Conservation (phyloP, 768 basidiomycete genomes). For the Kwoniella mangroviensis region DNA sequence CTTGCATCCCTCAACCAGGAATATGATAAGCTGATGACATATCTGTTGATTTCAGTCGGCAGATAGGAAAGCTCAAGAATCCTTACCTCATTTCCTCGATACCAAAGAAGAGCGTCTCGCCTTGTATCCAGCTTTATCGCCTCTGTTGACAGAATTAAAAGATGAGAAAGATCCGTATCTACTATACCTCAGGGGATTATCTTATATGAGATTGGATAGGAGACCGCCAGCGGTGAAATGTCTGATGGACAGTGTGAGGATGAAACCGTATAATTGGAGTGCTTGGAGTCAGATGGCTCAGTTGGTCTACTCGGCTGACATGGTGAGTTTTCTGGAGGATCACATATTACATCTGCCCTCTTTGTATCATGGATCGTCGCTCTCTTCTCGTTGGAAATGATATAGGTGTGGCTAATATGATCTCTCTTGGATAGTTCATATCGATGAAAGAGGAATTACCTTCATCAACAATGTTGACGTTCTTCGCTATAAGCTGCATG, state of each 20-base stretch:
- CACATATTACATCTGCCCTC: too few species aligned
- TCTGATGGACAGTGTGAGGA: constrained; percentile 73
- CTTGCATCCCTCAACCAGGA: constrained; percentile 25
- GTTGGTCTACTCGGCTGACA: constrained; percentile 80
- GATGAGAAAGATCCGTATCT: constrained; percentile 54
- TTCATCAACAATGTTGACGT: constrained; percentile 65
- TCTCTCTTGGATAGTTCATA: constrained; percentile 52
- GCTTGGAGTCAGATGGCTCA: constrained; percentile 77
- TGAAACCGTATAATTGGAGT: constrained; percentile 93
- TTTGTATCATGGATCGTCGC: too few species aligned
- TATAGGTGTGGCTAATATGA: neutral
- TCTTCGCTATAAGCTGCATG: constrained; percentile 86
- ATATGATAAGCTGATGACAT: neutral
- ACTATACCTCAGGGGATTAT: constrained; percentile 67
- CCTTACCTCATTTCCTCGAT: constrained; percentile 67
- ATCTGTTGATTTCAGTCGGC: constrained; percentile 65
- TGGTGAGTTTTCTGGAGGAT: constrained; percentile 63
- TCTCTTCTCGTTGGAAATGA: neutral
- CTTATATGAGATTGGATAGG: constrained; percentile 76
- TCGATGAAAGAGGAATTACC: constrained; percentile 61
- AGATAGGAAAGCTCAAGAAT: constrained; percentile 79
- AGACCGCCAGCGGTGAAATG: constrained; percentile 85
- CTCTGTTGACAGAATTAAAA: constrained; percentile 46
- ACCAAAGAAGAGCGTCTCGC: constrained; percentile 54
- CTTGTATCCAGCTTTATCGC: constrained; percentile 51